Evolutionary conservation across 768 basidiomycete species (phyloP).

Genomic region (Fibroporia radiculosa): DNA sequence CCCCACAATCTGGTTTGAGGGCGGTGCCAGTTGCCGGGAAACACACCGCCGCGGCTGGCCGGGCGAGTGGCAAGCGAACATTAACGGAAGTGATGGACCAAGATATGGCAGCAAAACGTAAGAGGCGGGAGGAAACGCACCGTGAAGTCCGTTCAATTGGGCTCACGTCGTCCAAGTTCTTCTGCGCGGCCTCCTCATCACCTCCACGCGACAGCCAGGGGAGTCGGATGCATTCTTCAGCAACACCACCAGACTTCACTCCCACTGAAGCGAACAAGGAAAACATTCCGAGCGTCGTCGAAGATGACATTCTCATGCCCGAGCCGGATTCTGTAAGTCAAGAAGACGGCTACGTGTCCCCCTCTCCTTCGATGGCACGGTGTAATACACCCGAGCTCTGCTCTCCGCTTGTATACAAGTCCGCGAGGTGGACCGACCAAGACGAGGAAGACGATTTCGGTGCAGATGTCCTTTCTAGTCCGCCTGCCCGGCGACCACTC

Average conservation of each 20-base stretch:
- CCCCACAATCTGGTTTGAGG: not conserved
- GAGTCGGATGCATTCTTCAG: conserved; percentile 17
- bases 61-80: conserved; percentile 69
- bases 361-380: conserved; percentile 42
- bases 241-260: conserved; percentile 28
- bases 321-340: conserved; percentile 44
- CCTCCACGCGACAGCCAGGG: not conserved
- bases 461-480: conserved; percentile 47
- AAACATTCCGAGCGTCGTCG: conserved; percentile 28
- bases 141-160: not conserved
- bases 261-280: conserved; percentile 30
- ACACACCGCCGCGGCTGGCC: conserved; percentile 31
- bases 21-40: conserved; percentile 5
- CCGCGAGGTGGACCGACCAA: conserved; percentile 1
- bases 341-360: conserved; percentile 83
- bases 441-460: conserved; percentile 37
- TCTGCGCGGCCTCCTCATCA: conserved; percentile 2
- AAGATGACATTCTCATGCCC: conserved; percentile 28
- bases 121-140: conserved; percentile 28
- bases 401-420: conserved; percentile 41
- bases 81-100: conserved; percentile 64
- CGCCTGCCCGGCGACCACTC: conserved; percentile 16
- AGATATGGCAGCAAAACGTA: conserved; percentile 47
- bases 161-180: conserved; percentile 15
- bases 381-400: conserved; percentile 54